Conservation (phyloP, 108 stramenopile species). For the Skeletonema menzelii region DNA sequence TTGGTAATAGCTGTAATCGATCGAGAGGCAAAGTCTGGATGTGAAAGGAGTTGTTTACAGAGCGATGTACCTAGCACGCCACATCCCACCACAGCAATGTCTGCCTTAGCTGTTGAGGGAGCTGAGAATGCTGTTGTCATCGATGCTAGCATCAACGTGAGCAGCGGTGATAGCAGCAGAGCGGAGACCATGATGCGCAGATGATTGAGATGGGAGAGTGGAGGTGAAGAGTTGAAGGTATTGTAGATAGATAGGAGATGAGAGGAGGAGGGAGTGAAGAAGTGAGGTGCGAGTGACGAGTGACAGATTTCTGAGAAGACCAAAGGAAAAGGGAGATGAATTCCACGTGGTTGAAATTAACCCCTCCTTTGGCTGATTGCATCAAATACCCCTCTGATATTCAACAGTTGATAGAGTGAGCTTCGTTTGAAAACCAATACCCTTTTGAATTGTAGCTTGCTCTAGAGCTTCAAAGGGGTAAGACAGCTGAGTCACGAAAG, state of each 20-base stretch:
- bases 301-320: too few species aligned
- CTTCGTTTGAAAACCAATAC: too few species aligned
- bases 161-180: neutral
- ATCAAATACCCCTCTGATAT: too few species aligned
- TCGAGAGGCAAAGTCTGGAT: constrained; percentile 47
- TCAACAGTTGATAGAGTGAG: too few species aligned
- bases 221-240: neutral
- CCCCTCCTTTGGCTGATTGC: too few species aligned
- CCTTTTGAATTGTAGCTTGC: too few species aligned
- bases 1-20: constrained; percentile 80
- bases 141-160: neutral
- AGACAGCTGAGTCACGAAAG: neutral
- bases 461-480: too few species aligned
- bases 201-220: neutral
- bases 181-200: neutral
- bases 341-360: too few species aligned
- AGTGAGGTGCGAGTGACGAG: too few species aligned
- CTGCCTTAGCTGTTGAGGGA: constrained; percentile 5
- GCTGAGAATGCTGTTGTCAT: constrained; percentile 11
- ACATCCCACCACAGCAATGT: constrained; percentile 75
- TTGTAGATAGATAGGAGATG: too few species aligned
- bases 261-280: too few species aligned
- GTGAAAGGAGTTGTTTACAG: constrained; percentile 65
- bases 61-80: constrained; percentile 88
- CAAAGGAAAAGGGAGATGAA: too few species aligned